Evolutionary conservation across 495 filamentous ascomycete species (phyloP).

Genomic region (Neurospora sp.): DNA sequence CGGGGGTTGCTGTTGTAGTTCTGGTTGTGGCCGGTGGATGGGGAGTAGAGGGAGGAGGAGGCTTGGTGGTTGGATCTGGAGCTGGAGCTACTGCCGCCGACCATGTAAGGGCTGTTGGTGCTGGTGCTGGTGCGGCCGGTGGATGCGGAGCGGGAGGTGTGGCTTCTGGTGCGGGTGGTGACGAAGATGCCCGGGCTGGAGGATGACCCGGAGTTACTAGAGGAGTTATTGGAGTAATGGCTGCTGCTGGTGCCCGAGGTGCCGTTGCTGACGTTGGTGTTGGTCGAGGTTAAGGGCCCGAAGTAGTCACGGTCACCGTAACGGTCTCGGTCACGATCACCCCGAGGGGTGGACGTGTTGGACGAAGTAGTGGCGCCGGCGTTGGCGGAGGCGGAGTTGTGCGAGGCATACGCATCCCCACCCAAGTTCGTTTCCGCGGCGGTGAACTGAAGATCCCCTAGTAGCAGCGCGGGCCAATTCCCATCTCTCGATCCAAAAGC

Average conservation of each 20-base stretch:
- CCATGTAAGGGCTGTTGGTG: neutral
- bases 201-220: neutral
- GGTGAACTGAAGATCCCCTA: neutral
- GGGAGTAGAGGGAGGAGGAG: neutral
- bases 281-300: neutral
- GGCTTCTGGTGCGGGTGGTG: neutral
- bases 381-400: neutral
- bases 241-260: neutral
- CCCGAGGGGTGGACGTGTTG: neutral
- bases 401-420: neutral
- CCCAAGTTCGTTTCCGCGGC: neutral
- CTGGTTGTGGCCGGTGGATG: neutral
- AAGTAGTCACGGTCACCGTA: neutral
- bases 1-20: neutral
- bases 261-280: neutral
- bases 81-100: neutral
- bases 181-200: neutral
- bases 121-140: neutral
- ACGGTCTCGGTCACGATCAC: neutral
- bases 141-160: neutral
- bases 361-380: neutral
- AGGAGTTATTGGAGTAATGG: neutral
- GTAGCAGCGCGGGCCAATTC: neutral
- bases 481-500: neutral
- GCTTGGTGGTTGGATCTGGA: neutral